Base-by-base conservation (phyloP, 768 basidiomycete species). In the Mycena filopes region DNA sequence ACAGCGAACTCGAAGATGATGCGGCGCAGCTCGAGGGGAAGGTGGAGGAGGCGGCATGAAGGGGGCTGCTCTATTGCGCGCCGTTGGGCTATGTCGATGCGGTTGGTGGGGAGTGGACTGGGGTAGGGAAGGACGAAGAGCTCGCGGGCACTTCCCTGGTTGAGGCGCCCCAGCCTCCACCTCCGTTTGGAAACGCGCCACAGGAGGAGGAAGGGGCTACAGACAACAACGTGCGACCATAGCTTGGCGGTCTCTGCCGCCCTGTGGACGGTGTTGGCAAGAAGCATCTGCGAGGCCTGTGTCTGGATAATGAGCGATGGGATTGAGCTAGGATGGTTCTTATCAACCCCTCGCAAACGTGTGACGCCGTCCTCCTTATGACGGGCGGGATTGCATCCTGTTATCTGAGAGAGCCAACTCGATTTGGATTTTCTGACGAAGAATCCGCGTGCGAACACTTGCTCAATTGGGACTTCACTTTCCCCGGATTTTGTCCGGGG, bases 1-100 rank as follows among this genome's bases (percentile, higher is more conserved):
- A 42, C 58, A 9, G 48, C 58, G 28, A 60, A n/a, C 31, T 60
- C 58, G 23, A 60, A 50, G 12, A 60, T 60, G n/a, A 49, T 36
- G 20, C 26, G 15, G 38, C 58, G 48, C n/a, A 60, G 29, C 38
- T 60, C 58, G 0, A 48, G 25, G 8, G 58, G 58, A n/a, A 60
- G 21, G 18, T 38, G 58, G 20, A 60, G 58, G 11, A 60, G 42
- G 28, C 33, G 58, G 48, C 58, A 60, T 25, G 58, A 25, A 12
- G 48, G 26, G 10, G 25, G 25, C 23, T 51, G 49, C 20, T 51
- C 21, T 51, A 46, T 46, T 11, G 23, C 12, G 20, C n/a, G 45
- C 45, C 23, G n/a, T 13, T 25, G 45, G 23, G 5, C 21, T 21
- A 25, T 46, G 45, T 46, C 45, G 45, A 46, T 46, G 45, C 45